Evolutionary conservation across 192 early-diverging fungal genomes (phyloP).

Genomic region (Coemansia sp.): DNA sequence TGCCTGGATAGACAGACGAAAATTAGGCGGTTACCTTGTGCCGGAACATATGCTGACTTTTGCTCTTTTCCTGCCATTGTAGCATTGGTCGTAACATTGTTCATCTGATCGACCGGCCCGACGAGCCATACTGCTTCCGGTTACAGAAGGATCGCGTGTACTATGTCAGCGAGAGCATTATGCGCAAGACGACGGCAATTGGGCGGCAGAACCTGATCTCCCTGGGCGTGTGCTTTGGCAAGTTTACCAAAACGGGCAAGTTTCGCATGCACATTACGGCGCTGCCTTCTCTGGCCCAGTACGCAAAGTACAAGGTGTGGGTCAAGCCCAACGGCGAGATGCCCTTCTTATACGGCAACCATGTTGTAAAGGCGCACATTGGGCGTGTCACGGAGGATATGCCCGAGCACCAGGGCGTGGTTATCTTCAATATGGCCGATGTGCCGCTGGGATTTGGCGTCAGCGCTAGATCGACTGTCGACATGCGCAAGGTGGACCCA

Average conservation of each 20-base stretch:
- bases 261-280: constrained; percentile 94
- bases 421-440: constrained; percentile 92
- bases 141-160: constrained; percentile 94
- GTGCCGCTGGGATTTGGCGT: constrained; percentile 96
- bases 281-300: constrained; percentile 90
- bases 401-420: constrained; percentile 95
- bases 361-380: constrained; percentile 95
- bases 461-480: constrained; percentile 88
- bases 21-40: not conserved
- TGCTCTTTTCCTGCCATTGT: not conserved
- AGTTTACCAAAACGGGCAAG: constrained; percentile 97
- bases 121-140: constrained; percentile 97
- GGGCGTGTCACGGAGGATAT: constrained; percentile 97
- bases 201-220: constrained; percentile 85
- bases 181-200: constrained; percentile 81
- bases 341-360: constrained; percentile 98
- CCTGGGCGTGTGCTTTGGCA: constrained; percentile 97
- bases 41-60: not conserved
- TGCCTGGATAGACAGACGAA: not conserved
- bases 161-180: constrained; percentile 92
- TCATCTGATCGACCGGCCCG: constrained; percentile 90
- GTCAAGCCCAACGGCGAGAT: constrained; percentile 99
- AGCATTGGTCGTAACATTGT: constrained; percentile 92
- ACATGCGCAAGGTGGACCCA: constrained; percentile 89
- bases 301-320: constrained; percentile 98